These are phyloP conservation scores for Bidens hawaiensis DNA, from an alignment of 140 eudicot species.

Conservation along the genomic window DNA sequence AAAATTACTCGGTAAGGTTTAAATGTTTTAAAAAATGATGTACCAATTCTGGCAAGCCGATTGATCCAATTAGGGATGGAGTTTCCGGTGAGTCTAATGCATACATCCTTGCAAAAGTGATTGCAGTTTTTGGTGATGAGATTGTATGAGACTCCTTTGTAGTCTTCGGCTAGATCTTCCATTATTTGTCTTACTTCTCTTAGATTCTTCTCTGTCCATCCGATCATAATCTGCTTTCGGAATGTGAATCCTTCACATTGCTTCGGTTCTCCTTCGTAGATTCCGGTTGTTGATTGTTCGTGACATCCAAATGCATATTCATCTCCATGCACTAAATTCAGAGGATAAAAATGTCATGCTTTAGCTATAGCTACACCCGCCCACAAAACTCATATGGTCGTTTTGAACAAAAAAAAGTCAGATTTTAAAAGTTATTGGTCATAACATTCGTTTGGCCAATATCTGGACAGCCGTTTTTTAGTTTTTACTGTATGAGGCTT, in stretches of 20 bases:
- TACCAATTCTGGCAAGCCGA: constrained; percentile 86
- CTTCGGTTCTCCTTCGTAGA: constrained; percentile 77
- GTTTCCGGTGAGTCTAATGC: constrained; percentile 59
- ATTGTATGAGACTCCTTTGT: constrained; percentile 71
- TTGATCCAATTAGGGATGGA: constrained; percentile 87
- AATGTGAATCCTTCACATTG: constrained; percentile 60
- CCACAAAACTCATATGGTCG: too few relatives aligned
- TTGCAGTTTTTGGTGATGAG: constrained; percentile 79
- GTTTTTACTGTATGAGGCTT: too few relatives aligned
- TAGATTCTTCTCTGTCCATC: background rate
- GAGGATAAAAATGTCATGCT: background rate
- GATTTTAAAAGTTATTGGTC: too few relatives aligned
- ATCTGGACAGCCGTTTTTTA: too few relatives aligned
- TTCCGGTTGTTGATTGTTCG: constrained; percentile 71
- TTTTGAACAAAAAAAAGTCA: too few relatives aligned
- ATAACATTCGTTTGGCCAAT: too few relatives aligned
- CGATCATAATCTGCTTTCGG: background rate
- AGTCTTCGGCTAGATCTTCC: constrained; percentile 63
- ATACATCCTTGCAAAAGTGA: constrained; percentile 84
- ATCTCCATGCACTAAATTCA: constrained; percentile 62
- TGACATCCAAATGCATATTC: constrained; percentile 94
- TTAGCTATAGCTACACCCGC: too few relatives aligned
- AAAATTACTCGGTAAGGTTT: background rate
- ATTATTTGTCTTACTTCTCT: constrained; percentile 48
- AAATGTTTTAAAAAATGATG: background rate